Evolutionary conservation across 2,329 filamentous ascomycete species (phyloP), one percentile per base, ranked within the genome.

Genomic region (Pyrenochaeta sp.): DNA sequence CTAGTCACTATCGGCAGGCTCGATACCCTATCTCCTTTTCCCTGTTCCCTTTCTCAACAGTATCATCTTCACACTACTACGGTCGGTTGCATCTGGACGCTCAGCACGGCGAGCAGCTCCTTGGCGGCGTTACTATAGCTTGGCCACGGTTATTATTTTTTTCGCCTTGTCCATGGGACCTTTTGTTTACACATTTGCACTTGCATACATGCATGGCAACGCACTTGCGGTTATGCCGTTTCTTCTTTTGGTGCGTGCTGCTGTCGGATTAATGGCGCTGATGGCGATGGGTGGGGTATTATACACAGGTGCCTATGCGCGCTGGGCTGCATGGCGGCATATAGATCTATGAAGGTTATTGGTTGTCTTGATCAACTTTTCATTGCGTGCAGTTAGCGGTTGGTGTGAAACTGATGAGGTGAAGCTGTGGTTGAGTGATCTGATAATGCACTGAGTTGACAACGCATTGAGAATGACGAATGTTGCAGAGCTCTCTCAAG

Each of bases 1-100:
- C 37, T 52, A n/a, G 50, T 59, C 36, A 28, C 48, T 48, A 56
- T 65, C 66, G 68, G 58, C 68, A 58, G 64, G 64, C 48, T 62
- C 64, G 66, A 71, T 69, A 62, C 54, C 54, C 57, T 53, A 44
- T 37, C 47, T 51, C 49, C 24, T 50, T 54, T 54, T 40, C 30
- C 46, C 48, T 48, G 48, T 48, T 19, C 19, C 19, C 19, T 19
- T 53, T 43, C 32, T 40, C n/a, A 24, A 27, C 8, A 27, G 24
- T n/a, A 27, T 50, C 49, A 56, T 46, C 39, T 46, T 56, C 54
- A 40, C 53, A 57, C 65, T 54, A 68, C 60, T 36, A 36, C 34
- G 34, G 13, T 12, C 19, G 63, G 64, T 54, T 66, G 64, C 62
- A 65, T 66, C 57, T 28, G 48, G 62, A 59, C n/a, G 48, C 52